Evolutionary conservation across 2,329 filamentous ascomycete genomes (phyloP).

Genomic region (Fusarium napiforme): DNA sequence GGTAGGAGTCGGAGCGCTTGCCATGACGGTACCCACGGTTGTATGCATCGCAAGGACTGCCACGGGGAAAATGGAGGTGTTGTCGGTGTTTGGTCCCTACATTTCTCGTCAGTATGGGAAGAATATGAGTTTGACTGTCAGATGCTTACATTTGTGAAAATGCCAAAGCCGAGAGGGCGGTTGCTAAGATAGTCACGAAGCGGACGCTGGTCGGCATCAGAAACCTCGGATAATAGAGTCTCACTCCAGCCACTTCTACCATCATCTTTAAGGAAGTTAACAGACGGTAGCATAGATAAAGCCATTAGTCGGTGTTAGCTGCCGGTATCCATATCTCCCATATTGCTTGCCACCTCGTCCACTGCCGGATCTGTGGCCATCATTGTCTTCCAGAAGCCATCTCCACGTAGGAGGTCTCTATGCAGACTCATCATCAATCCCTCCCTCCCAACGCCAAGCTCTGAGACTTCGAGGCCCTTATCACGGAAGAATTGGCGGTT

Average conservation of each 20-base stretch:
- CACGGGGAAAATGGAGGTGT: accelerated
- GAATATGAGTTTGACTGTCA: accelerated
- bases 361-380: accelerated
- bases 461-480: accelerated
- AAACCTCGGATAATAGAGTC: neutral
- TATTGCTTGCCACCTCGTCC: accelerated
- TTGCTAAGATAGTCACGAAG: neutral
- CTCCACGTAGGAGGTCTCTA: neutral
- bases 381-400: neutral
- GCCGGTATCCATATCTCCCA: accelerated
- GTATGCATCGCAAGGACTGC: neutral
- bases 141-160: neutral
- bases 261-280: neutral
- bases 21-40: neutral
- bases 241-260: neutral
- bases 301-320: accelerated
- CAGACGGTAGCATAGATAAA: neutral
- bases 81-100: accelerated
- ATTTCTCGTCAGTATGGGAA: accelerated
- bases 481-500: neutral
- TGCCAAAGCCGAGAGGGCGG: neutral
- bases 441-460: accelerated
- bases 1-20: neutral
- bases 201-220: neutral
- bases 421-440: neutral